phyloP scores from a whole-genome alignment of 208 protist species.

The Trypanosoma melophagium region DNA sequence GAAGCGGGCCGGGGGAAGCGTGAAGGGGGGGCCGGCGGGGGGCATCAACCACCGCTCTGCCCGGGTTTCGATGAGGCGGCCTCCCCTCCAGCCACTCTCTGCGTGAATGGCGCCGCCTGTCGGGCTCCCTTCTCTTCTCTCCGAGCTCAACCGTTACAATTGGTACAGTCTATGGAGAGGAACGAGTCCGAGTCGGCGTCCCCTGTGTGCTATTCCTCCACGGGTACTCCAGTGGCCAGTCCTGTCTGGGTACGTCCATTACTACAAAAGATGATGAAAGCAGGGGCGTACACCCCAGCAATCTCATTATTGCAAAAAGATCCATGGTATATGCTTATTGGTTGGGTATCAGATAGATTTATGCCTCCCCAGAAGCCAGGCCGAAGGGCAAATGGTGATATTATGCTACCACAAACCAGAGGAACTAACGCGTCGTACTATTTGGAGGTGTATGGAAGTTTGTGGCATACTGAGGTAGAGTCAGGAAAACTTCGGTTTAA shows the following conservation, averaged over 20 bases:
- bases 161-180: neutral
- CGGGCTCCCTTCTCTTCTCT: constrained; percentile 18
- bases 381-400: constrained; percentile 23
- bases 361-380: constrained; percentile 35
- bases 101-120: constrained; percentile 13
- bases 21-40: no score
- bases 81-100: constrained; percentile 3
- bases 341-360: constrained; percentile 29
- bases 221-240: neutral
- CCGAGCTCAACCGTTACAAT: neutral
- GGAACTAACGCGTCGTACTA: constrained; percentile 28
- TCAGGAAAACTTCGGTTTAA: constrained; percentile 16
- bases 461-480: constrained; percentile 18
- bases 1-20: no score
- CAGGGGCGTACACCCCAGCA: constrained; percentile 4
- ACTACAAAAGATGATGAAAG: neutral
- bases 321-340: constrained; percentile 32
- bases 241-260: constrained; percentile 7
- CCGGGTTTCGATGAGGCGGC: constrained; percentile 2
- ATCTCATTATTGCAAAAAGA: constrained; percentile 9
- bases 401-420: constrained; percentile 22
- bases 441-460: constrained; percentile 21
- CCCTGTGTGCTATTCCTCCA: constrained; percentile 5
- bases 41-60: neutral
- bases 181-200: neutral